phyloP scores from a whole-genome alignment of 176 grass and related monocot species.

The Carex parvula region DNA sequence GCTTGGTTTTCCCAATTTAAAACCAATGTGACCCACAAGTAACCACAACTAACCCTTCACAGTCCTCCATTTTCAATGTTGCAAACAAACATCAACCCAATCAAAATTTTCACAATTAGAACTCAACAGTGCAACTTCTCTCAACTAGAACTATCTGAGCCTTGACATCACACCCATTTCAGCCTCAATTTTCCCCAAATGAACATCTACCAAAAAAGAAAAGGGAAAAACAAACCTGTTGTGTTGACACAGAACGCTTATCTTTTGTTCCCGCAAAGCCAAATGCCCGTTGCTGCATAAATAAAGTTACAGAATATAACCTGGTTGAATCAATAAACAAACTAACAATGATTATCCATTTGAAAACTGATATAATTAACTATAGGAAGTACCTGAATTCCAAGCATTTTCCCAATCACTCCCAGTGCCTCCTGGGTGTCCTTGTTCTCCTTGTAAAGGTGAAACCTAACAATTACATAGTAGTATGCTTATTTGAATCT shows the following conservation, averaged over 20 bases:
- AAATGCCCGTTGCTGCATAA: conserved; percentile 67
- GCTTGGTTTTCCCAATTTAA: background rate
- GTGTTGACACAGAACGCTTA: conserved; percentile 79
- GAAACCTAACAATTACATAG: conserved; percentile 52
- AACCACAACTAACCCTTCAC: background rate
- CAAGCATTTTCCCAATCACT: conserved; percentile 94
- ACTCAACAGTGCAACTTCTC: background rate
- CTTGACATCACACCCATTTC: background rate
- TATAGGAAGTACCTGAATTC: conserved; percentile 57
- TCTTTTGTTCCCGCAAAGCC: conserved; percentile 98
- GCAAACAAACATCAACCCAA: background rate
- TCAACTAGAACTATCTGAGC: background rate
- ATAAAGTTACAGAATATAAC: conserved; percentile 28
- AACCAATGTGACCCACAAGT: background rate
- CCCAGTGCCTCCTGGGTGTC: conserved; percentile 90
- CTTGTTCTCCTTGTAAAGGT: conserved; percentile 96
- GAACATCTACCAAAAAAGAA: background rate
- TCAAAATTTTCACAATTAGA: background rate
- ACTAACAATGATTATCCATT: conserved; percentile 14
- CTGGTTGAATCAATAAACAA: conserved; percentile 18
- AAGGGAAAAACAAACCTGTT: conserved; percentile 45
- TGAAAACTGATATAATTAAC: conserved; percentile 3
- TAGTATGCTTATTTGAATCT: conserved; percentile 21
- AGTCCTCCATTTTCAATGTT: background rate
- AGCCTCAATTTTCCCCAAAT: conserved; percentile 1